Conservation (phyloP, 2,329 filamentous ascomycete species). For the Cercospora citrullina region DNA sequence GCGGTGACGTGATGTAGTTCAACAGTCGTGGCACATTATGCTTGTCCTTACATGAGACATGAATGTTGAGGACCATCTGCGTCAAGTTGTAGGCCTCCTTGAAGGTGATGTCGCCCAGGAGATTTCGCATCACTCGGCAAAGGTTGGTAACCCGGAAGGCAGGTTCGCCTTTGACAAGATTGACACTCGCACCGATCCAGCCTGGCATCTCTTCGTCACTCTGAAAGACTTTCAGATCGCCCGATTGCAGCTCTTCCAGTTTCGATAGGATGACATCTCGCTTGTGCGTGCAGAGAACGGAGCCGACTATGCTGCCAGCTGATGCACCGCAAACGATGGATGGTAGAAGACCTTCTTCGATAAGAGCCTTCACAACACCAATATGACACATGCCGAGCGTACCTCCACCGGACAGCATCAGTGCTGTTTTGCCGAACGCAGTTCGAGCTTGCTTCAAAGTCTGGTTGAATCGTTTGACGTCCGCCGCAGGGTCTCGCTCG, state of each 20-base stretch:
- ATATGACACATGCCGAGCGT: conserved; percentile 32
- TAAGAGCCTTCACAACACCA: conserved; percentile 27
- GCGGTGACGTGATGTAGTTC: conserved; percentile 90
- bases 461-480: conserved; percentile 20
- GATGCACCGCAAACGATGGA: conserved; percentile 30
- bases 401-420: conserved; percentile 31
- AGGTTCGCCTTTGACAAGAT: conserved; percentile 26
- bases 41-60: conserved; percentile 81
- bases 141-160: conserved; percentile 72
- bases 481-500: conserved; percentile 18
- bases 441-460: conserved; percentile 26
- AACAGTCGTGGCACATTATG: conserved; percentile 84
- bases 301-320: conserved; percentile 30
- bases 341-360: conserved; percentile 25
- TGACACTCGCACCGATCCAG: conserved; percentile 23
- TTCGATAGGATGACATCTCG: conserved; percentile 21
- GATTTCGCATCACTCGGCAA: conserved; percentile 73
- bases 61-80: conserved; percentile 86
- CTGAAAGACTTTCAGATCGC: conserved; percentile 29
- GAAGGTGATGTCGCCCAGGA: conserved; percentile 89
- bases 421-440: conserved; percentile 28
- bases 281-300: conserved; percentile 30
- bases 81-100: conserved; percentile 96
- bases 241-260: conserved; percentile 25
- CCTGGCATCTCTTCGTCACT: conserved; percentile 25